Evolutionary conservation across 768 basidiomycete genomes (phyloP).

Genomic region (Phaeotremella fagi): DNA sequence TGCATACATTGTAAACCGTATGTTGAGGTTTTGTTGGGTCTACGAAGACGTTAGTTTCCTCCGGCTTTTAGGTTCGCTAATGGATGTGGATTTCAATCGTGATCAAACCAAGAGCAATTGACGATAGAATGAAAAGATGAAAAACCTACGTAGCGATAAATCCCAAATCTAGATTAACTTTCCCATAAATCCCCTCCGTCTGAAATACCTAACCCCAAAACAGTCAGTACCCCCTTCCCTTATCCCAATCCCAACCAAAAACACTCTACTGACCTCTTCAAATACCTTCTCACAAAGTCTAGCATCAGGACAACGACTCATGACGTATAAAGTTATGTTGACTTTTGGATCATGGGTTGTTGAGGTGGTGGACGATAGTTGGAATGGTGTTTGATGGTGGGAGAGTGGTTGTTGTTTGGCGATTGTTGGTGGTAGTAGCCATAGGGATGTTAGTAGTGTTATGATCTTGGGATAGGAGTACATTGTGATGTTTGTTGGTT

Average conservation of each 20-base stretch:
- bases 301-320: constrained; percentile 77
- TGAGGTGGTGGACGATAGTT: too few relatives aligned
- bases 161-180: constrained; percentile 64
- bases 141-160: constrained; percentile 68
- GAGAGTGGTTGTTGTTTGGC: too few relatives aligned
- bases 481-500: too few relatives aligned
- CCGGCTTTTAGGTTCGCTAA: too few relatives aligned
- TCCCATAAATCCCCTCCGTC: constrained; percentile 54
- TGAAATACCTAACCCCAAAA: constrained; percentile 49
- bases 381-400: too few relatives aligned
- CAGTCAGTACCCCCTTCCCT: not conserved
- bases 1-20: constrained; percentile 74
- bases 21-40: constrained; percentile 19
- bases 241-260: not conserved
- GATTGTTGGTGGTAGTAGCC: too few relatives aligned
- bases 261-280: not conserved
- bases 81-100: too few relatives aligned
- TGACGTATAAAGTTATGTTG: constrained; percentile 51
- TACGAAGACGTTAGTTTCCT: too few relatives aligned
- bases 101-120: not conserved
- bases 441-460: too few relatives aligned
- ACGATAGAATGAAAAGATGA: not conserved
- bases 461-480: too few relatives aligned
- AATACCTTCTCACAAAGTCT: not conserved
- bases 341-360: too few relatives aligned